A percentile compares a stretch with the other conserved stretches of the same genome.
Evolutionary conservation across 805 yeast species (phyloP).

Genomic region (Candida methanosorbosa): DNA sequence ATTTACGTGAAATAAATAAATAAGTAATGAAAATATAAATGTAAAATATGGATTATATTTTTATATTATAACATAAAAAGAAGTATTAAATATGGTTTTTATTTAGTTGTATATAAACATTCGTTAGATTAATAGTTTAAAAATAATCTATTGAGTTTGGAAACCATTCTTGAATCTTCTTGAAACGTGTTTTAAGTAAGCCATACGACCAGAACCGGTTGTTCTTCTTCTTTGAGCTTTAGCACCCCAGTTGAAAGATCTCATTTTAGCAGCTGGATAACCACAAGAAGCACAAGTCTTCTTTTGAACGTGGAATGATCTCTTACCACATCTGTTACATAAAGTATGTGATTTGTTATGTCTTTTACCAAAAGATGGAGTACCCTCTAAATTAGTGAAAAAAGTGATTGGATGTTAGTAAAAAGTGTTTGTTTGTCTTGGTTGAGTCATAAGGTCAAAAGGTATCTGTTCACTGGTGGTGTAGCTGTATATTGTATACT

Average conservation of each 20-base stretch:
- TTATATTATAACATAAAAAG: background rate
- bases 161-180: slow-evolving; percentile 99
- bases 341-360: slow-evolving; percentile 99
- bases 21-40: background rate
- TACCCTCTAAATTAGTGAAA: slow-evolving; percentile 66
- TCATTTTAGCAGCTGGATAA: slow-evolving; percentile 98
- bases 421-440: no score
- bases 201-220: slow-evolving; percentile 99
- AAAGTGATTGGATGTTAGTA: background rate
- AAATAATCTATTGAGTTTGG: slow-evolving; percentile 48
- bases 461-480: no score
- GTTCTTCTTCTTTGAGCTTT: slow-evolving; percentile 99
- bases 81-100: background rate
- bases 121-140: background rate
- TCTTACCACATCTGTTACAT: slow-evolving; percentile 98
- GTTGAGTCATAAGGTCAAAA: no score
- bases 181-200: slow-evolving; percentile 92
- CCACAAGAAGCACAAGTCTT: slow-evolving; percentile 98
- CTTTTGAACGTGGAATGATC: slow-evolving; percentile 99
- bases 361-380: slow-evolving; percentile 99
- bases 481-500: no score
- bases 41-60: background rate
- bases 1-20: background rate
- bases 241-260: slow-evolving; percentile 98
- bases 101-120: background rate